Percentiles rank a stretch among this genome's conserved stretches.
Evolutionary conservation across 495 filamentous ascomycete species (phyloP).

Genomic region (Podospora pseudoanserina): DNA sequence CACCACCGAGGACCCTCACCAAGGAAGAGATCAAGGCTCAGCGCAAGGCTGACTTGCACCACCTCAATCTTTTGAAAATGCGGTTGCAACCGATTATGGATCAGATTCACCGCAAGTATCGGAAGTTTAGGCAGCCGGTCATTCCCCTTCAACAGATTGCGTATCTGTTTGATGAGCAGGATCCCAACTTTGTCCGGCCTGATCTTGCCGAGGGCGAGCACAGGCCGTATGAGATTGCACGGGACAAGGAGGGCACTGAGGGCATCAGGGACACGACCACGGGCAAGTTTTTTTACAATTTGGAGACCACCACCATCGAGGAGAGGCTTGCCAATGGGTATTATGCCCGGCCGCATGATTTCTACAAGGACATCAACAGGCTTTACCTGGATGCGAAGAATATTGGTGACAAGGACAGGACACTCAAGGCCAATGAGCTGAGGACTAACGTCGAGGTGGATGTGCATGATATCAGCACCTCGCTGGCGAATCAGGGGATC

Average conservation of each 20-base stretch:
- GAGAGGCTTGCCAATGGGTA: conserved; percentile 91
- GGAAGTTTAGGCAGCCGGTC: conserved; percentile 74
- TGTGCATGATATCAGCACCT: conserved; percentile 63
- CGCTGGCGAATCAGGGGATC: conserved; percentile 45
- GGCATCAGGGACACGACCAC: conserved; percentile 66
- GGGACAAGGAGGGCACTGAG: conserved; percentile 68
- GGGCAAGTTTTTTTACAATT: conserved; percentile 86
- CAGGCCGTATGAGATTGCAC: conserved; percentile 70
- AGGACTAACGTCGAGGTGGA: conserved; percentile 90
- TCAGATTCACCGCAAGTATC: conserved; percentile 79
- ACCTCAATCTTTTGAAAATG: conserved; percentile 79
- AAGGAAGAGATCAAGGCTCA: conserved; percentile 77
- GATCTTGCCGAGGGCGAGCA: conserved; percentile 62
- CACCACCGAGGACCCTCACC: conserved; percentile 56
- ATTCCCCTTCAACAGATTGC: conserved; percentile 67
- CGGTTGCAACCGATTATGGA: conserved; percentile 92
- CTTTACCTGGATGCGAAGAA: conserved; percentile 78
- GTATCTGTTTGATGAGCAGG: conserved; percentile 77
- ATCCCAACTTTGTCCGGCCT: conserved; percentile 74
- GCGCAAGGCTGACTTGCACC: conserved; percentile 73
- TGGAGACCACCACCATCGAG: conserved; percentile 91
- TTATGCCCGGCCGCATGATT: conserved; percentile 85
- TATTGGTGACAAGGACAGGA: conserved; percentile 69
- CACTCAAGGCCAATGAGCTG: conserved; percentile 84
- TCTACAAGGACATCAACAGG: conserved; percentile 76